Evolutionary conservation across 192 early-diverging fungal genomes (phyloP).

Genomic region (Phlyctochytrium planicorne): DNA sequence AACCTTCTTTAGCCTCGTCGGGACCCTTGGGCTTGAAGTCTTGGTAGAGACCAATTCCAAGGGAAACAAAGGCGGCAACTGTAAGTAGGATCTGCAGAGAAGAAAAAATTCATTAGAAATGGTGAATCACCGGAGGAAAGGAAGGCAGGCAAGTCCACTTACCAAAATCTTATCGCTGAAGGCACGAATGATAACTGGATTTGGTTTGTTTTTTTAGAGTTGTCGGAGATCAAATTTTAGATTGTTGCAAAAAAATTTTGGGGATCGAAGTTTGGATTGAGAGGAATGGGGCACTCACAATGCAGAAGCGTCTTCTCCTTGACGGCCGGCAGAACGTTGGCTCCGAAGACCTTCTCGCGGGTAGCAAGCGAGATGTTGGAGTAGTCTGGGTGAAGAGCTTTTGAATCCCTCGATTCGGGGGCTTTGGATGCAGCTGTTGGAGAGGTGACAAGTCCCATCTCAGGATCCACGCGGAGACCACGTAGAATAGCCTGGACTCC

Average conservation of each 20-base stretch:
- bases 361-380: neutral
- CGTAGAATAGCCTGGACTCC: slow-evolving; percentile 6
- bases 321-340: slow-evolving; percentile 44
- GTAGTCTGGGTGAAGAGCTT: too few relatives aligned
- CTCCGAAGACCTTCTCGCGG: slow-evolving; percentile 29
- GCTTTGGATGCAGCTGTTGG: neutral
- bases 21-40: slow-evolving; percentile 62
- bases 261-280: neutral
- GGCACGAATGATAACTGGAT: slow-evolving; percentile 27
- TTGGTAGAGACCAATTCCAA: slow-evolving; percentile 85
- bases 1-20: too few relatives aligned
- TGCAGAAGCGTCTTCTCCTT: slow-evolving; percentile 30
- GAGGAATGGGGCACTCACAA: slow-evolving; percentile 33
- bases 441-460: slow-evolving; percentile 1
- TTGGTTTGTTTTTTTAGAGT: too few relatives aligned
- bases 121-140: too few relatives aligned
- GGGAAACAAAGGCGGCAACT: slow-evolving; percentile 80
- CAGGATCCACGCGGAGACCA: slow-evolving; percentile 4
- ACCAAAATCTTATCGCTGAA: slow-evolving; percentile 50
- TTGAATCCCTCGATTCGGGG: too few relatives aligned
- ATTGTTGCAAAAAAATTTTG: too few relatives aligned
- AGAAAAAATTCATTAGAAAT: neutral
- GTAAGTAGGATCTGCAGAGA: slow-evolving; percentile 68
- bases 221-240: too few relatives aligned
- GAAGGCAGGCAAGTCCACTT: neutral